Conservation (phyloP, 1,139 yeast species). For the Debaryomyces coudertii region DNA sequence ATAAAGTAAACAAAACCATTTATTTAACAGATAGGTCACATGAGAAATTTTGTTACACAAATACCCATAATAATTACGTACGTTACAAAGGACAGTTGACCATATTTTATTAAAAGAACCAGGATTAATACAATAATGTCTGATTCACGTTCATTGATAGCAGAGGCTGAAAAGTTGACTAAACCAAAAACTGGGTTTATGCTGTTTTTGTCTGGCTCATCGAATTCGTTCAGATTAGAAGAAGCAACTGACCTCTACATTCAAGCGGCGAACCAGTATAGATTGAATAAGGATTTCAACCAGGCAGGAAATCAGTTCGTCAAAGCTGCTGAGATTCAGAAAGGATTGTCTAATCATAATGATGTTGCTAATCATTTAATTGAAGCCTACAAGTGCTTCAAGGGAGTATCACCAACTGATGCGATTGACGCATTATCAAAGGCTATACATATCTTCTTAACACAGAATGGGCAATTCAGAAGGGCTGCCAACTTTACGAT, state of each 20-base stretch:
- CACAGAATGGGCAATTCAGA: conserved; percentile 90
- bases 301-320: conserved; percentile 84
- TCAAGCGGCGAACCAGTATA: conserved; percentile 88
- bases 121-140: conserved; percentile 27
- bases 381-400: conserved; percentile 89
- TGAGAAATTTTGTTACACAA: neutral
- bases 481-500: conserved; percentile 93
- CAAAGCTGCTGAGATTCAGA: conserved; percentile 81
- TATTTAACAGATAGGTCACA: conserved; percentile 6
- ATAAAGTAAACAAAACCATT: conserved; percentile 14
- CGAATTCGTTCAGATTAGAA: conserved; percentile 69
- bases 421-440: conserved; percentile 77
- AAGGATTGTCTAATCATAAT: conserved; percentile 75
- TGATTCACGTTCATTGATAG: conserved; percentile 45
- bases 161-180: conserved; percentile 48
- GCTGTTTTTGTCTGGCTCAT: conserved; percentile 70
- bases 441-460: conserved; percentile 79
- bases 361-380: conserved; percentile 91
- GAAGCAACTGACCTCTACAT: conserved; percentile 90
- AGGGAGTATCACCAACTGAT: conserved; percentile 69
- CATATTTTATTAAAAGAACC: neutral
- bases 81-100: neutral
- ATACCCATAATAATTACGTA: neutral
- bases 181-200: conserved; percentile 77
- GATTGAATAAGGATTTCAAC: conserved; percentile 69